These are phyloP conservation scores for Salix exigua DNA, from an alignment of 345 rosid genomes.

Conservation along the genomic window DNA sequence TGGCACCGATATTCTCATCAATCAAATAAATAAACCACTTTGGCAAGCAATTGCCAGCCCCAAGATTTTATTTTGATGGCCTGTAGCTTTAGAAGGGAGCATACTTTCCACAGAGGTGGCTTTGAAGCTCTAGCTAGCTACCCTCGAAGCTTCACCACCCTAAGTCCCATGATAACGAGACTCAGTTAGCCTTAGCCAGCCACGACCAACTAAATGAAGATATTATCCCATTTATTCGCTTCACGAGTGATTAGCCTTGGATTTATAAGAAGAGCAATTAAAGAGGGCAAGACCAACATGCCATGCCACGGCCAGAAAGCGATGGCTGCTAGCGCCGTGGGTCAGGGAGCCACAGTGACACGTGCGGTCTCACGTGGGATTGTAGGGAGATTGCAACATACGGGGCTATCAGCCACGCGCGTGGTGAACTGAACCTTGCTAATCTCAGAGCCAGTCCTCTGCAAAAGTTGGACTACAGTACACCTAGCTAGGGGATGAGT, in stretches of 20 bases:
- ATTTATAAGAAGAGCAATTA: not conserved
- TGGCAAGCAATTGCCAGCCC: constrained; percentile 8
- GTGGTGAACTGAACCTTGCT: not conserved
- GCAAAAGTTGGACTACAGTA: constrained; percentile 4
- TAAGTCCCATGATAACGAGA: not conserved
- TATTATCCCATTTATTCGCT: not conserved
- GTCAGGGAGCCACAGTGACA: constrained; percentile 19
- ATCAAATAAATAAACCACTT: not conserved
- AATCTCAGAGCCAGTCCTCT: not conserved
- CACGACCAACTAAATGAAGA: not conserved
- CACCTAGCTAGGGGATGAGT: not conserved
- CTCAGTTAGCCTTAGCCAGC: not conserved
- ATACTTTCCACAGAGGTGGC: constrained; percentile 17
- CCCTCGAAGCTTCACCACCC: not conserved
- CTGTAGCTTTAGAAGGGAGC: constrained; percentile 34
- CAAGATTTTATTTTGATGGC: constrained; percentile 1
- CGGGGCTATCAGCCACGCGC: constrained; percentile 11
- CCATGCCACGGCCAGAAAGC: constrained; percentile 29
- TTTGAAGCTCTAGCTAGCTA: constrained; percentile 15
- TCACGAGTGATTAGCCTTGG: not conserved
- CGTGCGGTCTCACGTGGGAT: constrained; percentile 32
- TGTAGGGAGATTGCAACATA: constrained; percentile 26
- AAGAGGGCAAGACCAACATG: constrained; percentile 32
- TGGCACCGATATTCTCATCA: constrained; percentile 30
- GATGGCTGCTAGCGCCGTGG: constrained; percentile 18